phyloP scores from a whole-genome alignment of 2,329 filamentous ascomycete genomes.

The Fusarium duplospermum region DNA sequence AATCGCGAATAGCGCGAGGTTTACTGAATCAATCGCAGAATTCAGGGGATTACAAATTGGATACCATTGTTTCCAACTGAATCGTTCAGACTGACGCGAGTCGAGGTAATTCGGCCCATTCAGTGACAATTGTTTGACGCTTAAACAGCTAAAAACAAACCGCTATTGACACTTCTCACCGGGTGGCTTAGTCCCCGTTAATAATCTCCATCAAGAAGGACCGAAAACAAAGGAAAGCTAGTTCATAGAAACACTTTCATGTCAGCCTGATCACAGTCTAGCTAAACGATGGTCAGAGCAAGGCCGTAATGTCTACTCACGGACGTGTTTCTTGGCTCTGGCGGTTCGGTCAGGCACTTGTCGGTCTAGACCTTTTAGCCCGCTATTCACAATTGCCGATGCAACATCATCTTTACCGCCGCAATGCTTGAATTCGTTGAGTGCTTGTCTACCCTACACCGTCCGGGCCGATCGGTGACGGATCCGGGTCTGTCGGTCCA shows the following conservation, averaged over 20 bases:
- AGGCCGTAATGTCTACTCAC: neutral
- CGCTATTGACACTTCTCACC: neutral
- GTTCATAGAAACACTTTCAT: neutral
- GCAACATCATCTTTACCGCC: neutral
- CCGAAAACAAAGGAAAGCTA: neutral
- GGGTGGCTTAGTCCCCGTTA: neutral
- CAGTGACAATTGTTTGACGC: neutral
- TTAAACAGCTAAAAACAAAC: neutral
- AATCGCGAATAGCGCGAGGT: neutral
- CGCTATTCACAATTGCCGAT: neutral
- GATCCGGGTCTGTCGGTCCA: neutral
- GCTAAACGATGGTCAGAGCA: neutral
- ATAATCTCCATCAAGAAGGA: neutral
- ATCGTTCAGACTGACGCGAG: neutral
- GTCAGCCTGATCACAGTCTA: neutral
- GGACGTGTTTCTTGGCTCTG: neutral
- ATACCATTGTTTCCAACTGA: neutral
- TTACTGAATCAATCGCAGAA: neutral
- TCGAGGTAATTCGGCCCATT: neutral
- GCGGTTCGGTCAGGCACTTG: neutral
- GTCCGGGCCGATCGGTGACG: neutral
- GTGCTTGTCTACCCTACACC: slow-evolving; percentile 4
- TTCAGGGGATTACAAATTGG: neutral
- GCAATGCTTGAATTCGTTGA: neutral
- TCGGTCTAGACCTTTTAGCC: neutral